Percentiles rank a stretch among this genome's conserved stretches.
Conservation (phyloP, 2,329 filamentous ascomycete species). For the Aschersonia sp. region DNA sequence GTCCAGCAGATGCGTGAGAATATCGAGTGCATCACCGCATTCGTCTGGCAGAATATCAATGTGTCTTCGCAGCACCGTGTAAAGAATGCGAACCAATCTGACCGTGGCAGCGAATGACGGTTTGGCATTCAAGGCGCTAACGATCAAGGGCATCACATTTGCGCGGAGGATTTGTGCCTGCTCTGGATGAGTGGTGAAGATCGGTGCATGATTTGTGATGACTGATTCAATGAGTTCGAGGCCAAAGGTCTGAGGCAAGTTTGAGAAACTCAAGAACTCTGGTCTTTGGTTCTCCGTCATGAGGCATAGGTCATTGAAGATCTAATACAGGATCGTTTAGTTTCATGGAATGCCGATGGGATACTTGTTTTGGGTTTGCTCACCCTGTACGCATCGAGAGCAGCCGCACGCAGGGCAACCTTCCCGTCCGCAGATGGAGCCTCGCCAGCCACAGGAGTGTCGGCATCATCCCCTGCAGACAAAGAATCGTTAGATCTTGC, state of each 20-base stretch:
- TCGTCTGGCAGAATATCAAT: slow-evolving; percentile 61
- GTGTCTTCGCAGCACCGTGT: slow-evolving; percentile 67
- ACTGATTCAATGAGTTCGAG: slow-evolving; percentile 87
- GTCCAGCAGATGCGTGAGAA: slow-evolving; percentile 76
- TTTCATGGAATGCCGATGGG: background rate
- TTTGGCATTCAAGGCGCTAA: slow-evolving; percentile 62
- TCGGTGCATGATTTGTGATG: slow-evolving; percentile 66
- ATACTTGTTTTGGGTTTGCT: slow-evolving; percentile 5
- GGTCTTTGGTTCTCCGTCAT: slow-evolving; percentile 74
- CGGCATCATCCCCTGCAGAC: slow-evolving; percentile 24
- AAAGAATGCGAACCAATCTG: slow-evolving; percentile 67
- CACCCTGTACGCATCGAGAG: slow-evolving; percentile 72
- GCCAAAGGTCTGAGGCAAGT: slow-evolving; percentile 67
- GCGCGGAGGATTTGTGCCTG: slow-evolving; percentile 64
- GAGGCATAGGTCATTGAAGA: slow-evolving; percentile 82
- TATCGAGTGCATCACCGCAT: slow-evolving; percentile 67
- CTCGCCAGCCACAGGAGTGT: slow-evolving; percentile 47
- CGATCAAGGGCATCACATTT: slow-evolving; percentile 70
- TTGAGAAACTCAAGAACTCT: slow-evolving; percentile 66
- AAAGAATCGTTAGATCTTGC: background rate
- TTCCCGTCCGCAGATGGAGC: slow-evolving; percentile 50
- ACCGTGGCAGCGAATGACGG: slow-evolving; percentile 71
- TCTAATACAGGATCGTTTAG: slow-evolving; percentile 22
- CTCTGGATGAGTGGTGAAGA: slow-evolving; percentile 67
- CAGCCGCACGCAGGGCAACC: slow-evolving; percentile 56